A percentile compares a stretch with the other conserved stretches of the same genome.
These are phyloP conservation scores for Gnetum montanum DNA, from an alignment of 75 land plant species.

Conservation along the genomic window DNA sequence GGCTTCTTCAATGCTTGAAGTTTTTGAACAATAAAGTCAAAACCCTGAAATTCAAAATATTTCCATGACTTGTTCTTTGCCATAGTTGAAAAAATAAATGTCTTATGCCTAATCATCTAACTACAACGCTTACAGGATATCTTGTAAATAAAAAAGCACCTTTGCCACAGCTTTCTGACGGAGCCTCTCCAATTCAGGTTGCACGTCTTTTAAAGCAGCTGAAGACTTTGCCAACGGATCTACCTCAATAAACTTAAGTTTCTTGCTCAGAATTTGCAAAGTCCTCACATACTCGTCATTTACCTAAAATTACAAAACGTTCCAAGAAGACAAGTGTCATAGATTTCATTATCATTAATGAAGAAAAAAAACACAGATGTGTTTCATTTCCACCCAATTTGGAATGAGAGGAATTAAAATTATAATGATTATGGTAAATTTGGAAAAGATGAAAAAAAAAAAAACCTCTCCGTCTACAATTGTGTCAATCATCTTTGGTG, in stretches of 20 bases:
- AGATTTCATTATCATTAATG: neutral
- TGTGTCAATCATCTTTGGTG: constrained; percentile 95
- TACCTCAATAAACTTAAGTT: constrained; percentile 71
- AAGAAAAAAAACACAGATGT: neutral
- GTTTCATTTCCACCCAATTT: neutral
- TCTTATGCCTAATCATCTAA: no score
- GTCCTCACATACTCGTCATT: constrained; percentile 93
- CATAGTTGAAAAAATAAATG: no score
- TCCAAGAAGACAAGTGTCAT: neutral
- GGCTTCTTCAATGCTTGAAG: constrained; percentile 94
- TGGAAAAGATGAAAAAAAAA: no score
- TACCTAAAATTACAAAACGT: constrained; percentile 43
- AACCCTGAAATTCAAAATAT: constrained; percentile 59
- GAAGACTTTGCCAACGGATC: constrained; percentile 73
- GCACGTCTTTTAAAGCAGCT: constrained; percentile 88
- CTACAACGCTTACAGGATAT: no score
- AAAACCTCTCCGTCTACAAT: constrained; percentile 97
- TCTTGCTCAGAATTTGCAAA: constrained; percentile 79
- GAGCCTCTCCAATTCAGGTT: constrained; percentile 88
- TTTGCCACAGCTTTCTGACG: constrained; percentile 89
- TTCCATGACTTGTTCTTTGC: no score
- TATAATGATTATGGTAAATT: no score
- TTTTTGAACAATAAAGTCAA: constrained; percentile 91
- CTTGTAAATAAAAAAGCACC: no score
- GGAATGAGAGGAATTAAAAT: neutral